Conservation (phyloP, 441 rosid species). For the Populus hybrid region DNA sequence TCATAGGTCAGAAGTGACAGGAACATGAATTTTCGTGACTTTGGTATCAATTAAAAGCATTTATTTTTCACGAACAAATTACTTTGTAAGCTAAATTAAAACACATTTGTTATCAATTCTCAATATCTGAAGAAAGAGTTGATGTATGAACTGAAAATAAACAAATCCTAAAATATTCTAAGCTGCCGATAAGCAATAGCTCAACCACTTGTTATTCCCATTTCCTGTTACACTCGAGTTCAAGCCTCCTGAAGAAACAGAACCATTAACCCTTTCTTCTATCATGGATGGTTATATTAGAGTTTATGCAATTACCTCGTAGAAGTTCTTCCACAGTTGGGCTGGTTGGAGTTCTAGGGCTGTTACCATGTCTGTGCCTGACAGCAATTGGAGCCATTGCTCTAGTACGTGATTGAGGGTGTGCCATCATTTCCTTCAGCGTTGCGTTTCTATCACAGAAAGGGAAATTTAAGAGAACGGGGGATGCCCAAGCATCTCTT, state of each 20-base stretch:
- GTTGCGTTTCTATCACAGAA: background rate
- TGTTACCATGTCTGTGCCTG: constrained; percentile 32
- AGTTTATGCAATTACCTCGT: constrained; percentile 37
- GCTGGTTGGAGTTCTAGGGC: constrained; percentile 25
- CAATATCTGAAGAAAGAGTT: background rate
- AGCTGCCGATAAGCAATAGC: background rate
- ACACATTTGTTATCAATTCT: background rate
- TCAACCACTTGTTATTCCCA: background rate
- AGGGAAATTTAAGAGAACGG: constrained; percentile 21
- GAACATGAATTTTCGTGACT: background rate
- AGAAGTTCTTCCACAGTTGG: constrained; percentile 45
- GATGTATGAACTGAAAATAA: background rate
- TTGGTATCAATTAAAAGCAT: background rate
- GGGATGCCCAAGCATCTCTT: background rate
- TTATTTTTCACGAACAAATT: background rate
- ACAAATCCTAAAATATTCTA: background rate
- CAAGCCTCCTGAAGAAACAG: background rate
- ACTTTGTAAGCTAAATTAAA: background rate
- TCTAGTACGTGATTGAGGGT: constrained; percentile 32
- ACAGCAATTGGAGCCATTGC: constrained; percentile 37
- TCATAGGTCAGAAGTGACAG: background rate
- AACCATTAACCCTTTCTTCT: background rate
- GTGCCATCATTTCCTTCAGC: constrained; percentile 5
- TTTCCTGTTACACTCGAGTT: too few species aligned
- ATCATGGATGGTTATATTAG: background rate